Conservation (phyloP, 2,329 filamentous ascomycete genomes). For the Trichophaea hybrida region DNA sequence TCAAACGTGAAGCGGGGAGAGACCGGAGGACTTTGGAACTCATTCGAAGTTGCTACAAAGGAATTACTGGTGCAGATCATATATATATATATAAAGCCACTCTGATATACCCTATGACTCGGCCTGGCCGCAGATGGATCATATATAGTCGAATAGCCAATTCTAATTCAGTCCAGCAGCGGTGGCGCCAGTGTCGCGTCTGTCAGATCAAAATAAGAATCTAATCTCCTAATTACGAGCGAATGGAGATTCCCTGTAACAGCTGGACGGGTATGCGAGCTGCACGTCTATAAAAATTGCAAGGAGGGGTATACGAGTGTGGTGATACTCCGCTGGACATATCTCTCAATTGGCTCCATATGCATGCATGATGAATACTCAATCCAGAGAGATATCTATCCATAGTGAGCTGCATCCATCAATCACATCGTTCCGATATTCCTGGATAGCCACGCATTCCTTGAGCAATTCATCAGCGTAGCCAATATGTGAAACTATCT, state of each 20-base stretch:
- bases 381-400: neutral
- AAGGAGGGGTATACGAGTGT: neutral
- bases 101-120: neutral
- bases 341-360: neutral
- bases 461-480: neutral
- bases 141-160: neutral
- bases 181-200: neutral
- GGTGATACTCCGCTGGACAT: neutral
- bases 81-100: neutral
- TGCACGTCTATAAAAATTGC: neutral
- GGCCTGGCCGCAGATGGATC: neutral
- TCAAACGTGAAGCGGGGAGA: too few relatives aligned
- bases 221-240: neutral
- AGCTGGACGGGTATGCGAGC: neutral
- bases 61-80: neutral
- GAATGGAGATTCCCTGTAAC: neutral
- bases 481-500: neutral
- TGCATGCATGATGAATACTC: neutral
- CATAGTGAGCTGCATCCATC: neutral
- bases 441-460: neutral
- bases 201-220: neutral
- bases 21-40: neutral
- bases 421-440: neutral
- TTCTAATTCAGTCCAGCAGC: neutral
- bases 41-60: neutral